Conservation (phyloP, 306 rosid genomes). For the Inga oerstediana region DNA sequence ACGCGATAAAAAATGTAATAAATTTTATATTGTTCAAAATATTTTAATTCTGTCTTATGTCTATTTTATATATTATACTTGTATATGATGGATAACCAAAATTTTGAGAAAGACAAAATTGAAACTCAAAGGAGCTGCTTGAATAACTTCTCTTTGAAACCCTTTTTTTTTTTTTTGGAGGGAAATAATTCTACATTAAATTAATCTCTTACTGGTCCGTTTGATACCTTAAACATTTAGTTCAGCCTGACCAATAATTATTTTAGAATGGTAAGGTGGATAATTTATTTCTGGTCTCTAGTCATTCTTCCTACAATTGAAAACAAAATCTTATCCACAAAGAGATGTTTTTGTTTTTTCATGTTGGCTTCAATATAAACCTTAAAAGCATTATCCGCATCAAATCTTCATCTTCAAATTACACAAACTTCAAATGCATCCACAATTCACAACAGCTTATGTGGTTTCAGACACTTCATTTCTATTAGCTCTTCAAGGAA, state of each 20-base stretch:
- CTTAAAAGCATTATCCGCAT: constrained; percentile 32
- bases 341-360: background rate
- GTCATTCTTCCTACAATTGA: background rate
- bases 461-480: background rate
- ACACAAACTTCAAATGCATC: background rate
- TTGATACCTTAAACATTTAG: background rate
- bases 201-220: too few relatives aligned
- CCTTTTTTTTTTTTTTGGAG: too few relatives aligned
- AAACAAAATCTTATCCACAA: constrained; percentile 40
- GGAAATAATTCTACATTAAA: too few relatives aligned
- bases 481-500: background rate
- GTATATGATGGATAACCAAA: too few relatives aligned
- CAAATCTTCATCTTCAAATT: background rate
- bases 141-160: too few relatives aligned
- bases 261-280: background rate
- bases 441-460: background rate
- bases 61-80: too few relatives aligned
- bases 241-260: background rate
- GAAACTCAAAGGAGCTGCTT: too few relatives aligned
- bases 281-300: constrained; percentile 23
- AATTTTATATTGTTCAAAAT: too few relatives aligned
- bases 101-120: too few relatives aligned
- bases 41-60: too few relatives aligned
- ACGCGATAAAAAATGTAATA: too few relatives aligned
- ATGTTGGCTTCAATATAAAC: background rate